Base-by-base conservation (phyloP, 2,329 filamentous ascomycete genomes). In the Phialocephala subalpina region DNA sequence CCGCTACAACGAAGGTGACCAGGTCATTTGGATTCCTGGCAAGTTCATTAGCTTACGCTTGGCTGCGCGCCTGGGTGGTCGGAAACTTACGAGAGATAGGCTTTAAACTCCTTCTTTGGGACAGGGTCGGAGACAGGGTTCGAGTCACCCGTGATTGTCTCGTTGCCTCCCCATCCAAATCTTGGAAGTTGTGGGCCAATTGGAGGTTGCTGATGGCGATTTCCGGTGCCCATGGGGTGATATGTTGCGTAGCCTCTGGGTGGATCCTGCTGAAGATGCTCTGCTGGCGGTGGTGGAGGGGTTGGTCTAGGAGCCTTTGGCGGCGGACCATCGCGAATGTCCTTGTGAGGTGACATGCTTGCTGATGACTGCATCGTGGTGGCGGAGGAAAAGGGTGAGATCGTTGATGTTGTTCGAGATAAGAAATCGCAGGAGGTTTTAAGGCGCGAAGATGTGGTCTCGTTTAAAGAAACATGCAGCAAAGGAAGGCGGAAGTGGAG, bases 1-100 rank as follows among this genome's bases (percentile, higher is more conserved):
- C n/a, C 3, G 49, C 60, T 6, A 62, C 36, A 1, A 57, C 2
- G 52, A 72, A 76, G 4, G 49, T 45, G 16, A 57, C 56, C 8
- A 58, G 36, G 20, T 58, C 42, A n/a, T 57, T 42, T 14, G 60
- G 60, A 8, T 35, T 27, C 22, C 55, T 58, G 33, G 11, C 12
- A 20, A 22, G n/a, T 22, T 20, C n/a, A 22, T 49, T 49, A 49
- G 45, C n/a, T 2, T n/a, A 22, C 11, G 9, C 9, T 11, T 9
- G 18, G 8, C 36, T 40, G 3, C 11, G 18, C 3, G 9, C 36
- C 11, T 9, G 36, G 3, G 9, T 40, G 3, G 36, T 3, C 11
- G 36, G 18, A 40, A 12, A 3, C 18, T 40, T 40, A 40, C 36
- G 18, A 40, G 3, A 40, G 18, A 40, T 5, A 40, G 11, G 36